Base-by-base conservation (phyloP, 129 eudicot species). In the Pittosporum tobira region DNA sequence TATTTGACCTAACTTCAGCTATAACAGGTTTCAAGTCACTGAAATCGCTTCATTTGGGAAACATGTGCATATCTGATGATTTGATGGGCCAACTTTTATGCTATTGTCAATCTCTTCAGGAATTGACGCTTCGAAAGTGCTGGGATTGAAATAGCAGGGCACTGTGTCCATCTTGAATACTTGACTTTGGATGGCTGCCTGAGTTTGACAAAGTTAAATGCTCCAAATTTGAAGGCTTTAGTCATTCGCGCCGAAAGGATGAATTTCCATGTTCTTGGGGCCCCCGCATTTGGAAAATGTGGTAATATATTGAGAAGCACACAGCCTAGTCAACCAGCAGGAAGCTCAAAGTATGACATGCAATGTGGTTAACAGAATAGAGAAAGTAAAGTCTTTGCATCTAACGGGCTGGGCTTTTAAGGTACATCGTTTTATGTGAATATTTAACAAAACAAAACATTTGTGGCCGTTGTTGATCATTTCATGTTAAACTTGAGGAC, bases 121-220 rank as follows among this genome's bases (percentile, higher is more conserved):
- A 51, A 15, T 25, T 51, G 34, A 23, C 30, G 16, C 34, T 51
- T 3, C 16, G 13, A 24, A 51, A 11, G 15, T 51, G 56, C 56
- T 51, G 31, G 15, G 56, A 51, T 51, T 51, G 20, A 24, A 51
- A 13, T 24, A 11, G 9, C 3, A 24, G 13, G 13, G n/a, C n/a
- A n/a, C n/a, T n/a, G n/a, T n/a, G n/a, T 51, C 56, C 34, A 51
- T n/a, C 31, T 51, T 51, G 56, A 51, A 24, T 19, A 18, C 12
- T 51, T 51, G 18, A 51, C 12, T 6, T 18, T 51, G 31, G 4
- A 3, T 23, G 29, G 15, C 56, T 3, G 30, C 2, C 6, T 25
- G 36, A 51, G 1, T 51, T 15, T 0, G 12, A 2, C 27, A 3
- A 2, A 5, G 56, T 8, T 51, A 15, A 25, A 51, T 2, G 3